Base-by-base conservation (phyloP, 805 yeast species). In the Lipomyces spencermartinsiae region DNA sequence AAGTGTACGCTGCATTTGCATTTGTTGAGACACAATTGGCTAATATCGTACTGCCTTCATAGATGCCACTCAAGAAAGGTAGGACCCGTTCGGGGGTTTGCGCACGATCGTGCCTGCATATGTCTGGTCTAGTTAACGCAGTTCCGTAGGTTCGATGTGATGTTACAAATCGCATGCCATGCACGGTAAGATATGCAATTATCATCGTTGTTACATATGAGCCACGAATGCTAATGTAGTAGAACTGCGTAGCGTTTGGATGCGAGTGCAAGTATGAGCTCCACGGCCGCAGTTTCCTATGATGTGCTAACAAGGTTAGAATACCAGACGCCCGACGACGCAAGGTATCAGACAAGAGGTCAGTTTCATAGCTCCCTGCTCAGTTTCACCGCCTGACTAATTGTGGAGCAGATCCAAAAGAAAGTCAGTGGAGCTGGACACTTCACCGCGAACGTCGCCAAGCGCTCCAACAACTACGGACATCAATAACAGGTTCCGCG, bases 301-400 rank as follows among this genome's bases (percentile, higher is more conserved):
- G 16, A 33, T n/a, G 8, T 46, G 34, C 31, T 53, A 14, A 34
- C 85, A 88, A 90, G 2, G 7, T 85, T 91, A 74, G 91, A 87
- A 61, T 91, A 93, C 79, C 80, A 81, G 43, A 82, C 89, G 62
- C 93, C 93, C 0, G 89, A 85, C 71, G 84, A 83, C 35, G 87
- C 82, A 74, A 85, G 78, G 62, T 37, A 22, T 94, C 39, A 90
- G 85, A 73, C 94, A 97, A 1, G 97, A 92, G 74, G 99, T 98
- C 5, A 87, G 95, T 29, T 14, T 2, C 22, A 16, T 43, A 0
- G 7, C 5, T n/a, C 22, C 49, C 22, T 43, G 19, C 49, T n/a
- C 22, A 7, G n/a, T 16, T 43, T 25, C 29, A 25, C 3, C 4
- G 8, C 22, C 25, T n/a, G 49, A 43, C 49, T 16, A 16, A 43